Conservation (phyloP, 164 flowering plant species). For the Berberis vulgaris region DNA sequence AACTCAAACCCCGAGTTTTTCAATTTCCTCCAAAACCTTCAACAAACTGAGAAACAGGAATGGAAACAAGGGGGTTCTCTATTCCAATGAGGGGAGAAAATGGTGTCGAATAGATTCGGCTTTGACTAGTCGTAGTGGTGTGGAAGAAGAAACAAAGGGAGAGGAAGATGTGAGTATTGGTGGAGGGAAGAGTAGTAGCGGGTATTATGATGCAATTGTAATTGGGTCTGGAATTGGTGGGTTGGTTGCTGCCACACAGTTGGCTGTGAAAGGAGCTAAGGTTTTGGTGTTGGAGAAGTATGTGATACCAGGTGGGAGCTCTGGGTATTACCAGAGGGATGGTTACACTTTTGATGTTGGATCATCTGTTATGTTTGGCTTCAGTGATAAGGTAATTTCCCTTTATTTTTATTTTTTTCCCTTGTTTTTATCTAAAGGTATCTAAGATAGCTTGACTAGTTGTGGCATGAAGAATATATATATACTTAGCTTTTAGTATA, state of each 20-base stretch:
- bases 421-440: too few relatives aligned
- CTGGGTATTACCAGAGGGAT: conserved; percentile 79
- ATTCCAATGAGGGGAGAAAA: too few relatives aligned
- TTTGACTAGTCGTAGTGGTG: not conserved
- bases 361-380: conserved; percentile 99
- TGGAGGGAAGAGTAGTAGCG: not conserved
- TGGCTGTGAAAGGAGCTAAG: conserved; percentile 88
- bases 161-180: not conserved
- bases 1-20: too few relatives aligned
- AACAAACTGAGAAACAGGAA: too few relatives aligned
- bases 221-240: conserved; percentile 98
- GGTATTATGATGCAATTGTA: conserved; percentile 79
- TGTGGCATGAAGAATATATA: too few relatives aligned
- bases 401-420: not conserved
- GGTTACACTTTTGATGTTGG: conserved; percentile 96
- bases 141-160: not conserved
- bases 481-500: too few relatives aligned
- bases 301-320: conserved; percentile 98
- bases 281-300: conserved; percentile 96
- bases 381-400: conserved; percentile 71
- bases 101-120: too few relatives aligned
- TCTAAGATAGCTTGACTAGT: too few relatives aligned
- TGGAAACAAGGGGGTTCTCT: too few relatives aligned
- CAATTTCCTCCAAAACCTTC: too few relatives aligned
- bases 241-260: conserved; percentile 87